Base-by-base conservation (phyloP, 495 filamentous ascomycete species). In the Annulohypoxylon maeteangense region DNA sequence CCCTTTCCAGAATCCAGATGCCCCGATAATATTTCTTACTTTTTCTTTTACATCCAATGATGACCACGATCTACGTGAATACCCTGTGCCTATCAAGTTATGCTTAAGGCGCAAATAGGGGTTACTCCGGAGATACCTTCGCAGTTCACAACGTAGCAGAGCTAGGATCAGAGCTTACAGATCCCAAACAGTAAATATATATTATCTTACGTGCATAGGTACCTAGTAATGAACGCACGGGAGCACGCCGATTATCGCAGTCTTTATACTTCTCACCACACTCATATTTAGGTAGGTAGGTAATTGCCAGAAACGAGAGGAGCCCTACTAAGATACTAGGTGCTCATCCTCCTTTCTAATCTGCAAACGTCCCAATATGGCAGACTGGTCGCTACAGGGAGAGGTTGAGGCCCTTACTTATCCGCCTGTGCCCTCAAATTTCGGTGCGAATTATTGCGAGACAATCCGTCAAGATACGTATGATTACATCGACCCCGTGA, bases 391-490 rank as follows among this genome's bases (percentile, higher is more conserved):
- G 40, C 20, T 71, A 2, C 36, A 62, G 14, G 18, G 42, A 1
- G 48, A 67, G 50, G 56, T 66, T 62, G 62, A 40, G 5, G 12
- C 45, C 3, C 38, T 32, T 10, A 5, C 12, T 22, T 72, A 72
- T 32, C 69, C 65, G 3, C 56, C 65, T 3, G 56, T 72, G 7
- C 14, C 65, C 0, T 55, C 56, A 7, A 66, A 72, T 16, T 72
- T 57, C 27, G 68, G 68, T 7, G 48, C 36, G 6, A 31, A 50
- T 4, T 75, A 66, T 14, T 68, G 67, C 23, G 47, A 65, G 29
- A 74, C 55, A 56, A 7, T 51, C 8, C 80, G 77, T 47, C 29
- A 74, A 44, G 81, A 84, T 47, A 84, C 83, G 42, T 85, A 86
- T 71, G 78, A 80, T 7, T 74, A 65, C 27, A 85, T 85, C 65